Percentiles rank a stretch among this genome's conserved stretches.
phyloP scores from a whole-genome alignment of 257 asterid species.

The Leonotis leonurus region DNA sequence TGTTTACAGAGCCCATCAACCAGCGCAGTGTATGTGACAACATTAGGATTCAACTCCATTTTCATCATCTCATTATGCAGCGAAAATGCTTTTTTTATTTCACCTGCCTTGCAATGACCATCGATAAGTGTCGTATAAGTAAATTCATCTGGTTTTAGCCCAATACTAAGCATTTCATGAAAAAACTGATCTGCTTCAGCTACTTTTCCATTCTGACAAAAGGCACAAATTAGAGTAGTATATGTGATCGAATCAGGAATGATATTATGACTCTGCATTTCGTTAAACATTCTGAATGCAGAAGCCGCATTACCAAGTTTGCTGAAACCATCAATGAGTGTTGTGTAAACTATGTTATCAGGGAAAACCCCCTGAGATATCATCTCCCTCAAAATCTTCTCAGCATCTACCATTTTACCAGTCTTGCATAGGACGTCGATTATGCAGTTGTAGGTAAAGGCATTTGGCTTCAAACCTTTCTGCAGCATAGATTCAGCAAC shows the following conservation, averaged over 20 bases:
- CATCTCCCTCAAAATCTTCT: constrained; percentile 72
- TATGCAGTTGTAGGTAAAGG: constrained; percentile 66
- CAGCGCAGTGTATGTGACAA: constrained; percentile 82
- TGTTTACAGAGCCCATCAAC: constrained; percentile 94
- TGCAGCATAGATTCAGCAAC: constrained; percentile 49
- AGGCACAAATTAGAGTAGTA: constrained; percentile 67
- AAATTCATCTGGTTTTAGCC: constrained; percentile 69
- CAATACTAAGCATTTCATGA: constrained; percentile 57
- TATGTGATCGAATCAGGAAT: constrained; percentile 60
- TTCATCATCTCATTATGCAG: constrained; percentile 83
- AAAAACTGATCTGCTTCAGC: constrained; percentile 64
- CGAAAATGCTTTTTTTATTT: constrained; percentile 58
- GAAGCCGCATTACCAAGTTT: constrained; percentile 48
- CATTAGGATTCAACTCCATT: constrained; percentile 54
- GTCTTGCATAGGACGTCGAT: constrained; percentile 54
- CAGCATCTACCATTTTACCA: constrained; percentile 62
- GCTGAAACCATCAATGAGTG: constrained; percentile 77
- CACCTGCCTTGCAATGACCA: constrained; percentile 79
- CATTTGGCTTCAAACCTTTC: constrained; percentile 69
- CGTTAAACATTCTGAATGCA: constrained; percentile 54
- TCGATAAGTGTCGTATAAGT: constrained; percentile 79
- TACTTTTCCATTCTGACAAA: constrained; percentile 58
- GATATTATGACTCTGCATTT: constrained; percentile 53
- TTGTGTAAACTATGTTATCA: constrained; percentile 74
- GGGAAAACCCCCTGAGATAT: constrained; percentile 53